Evolutionary conservation across 1,284 basidiomycete genomes (phyloP), one percentile per base, ranked within the genome.

Genomic region (Sanguinoderma infundibulare): DNA sequence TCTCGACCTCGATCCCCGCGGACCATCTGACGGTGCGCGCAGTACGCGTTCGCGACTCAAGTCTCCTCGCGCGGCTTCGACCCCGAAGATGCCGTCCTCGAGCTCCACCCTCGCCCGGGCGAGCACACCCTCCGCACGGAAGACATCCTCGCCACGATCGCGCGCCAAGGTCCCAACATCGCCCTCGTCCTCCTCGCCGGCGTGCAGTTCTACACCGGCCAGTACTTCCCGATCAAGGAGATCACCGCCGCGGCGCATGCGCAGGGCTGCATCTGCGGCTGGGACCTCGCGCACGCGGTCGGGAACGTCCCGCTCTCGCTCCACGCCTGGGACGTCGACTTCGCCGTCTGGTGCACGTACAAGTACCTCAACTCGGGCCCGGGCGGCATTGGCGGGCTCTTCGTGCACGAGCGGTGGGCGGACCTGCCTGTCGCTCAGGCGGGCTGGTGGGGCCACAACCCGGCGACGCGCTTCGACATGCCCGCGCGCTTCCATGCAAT

Each of bases 401-500:
- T 90, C 74, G 82, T 98, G 15, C 95, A 98, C 72, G 87, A 92
- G 64, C 90, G 87, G 71, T 96, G 91, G 90, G 81, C 87, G 64
- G 78, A 82, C 55, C 76, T 77, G 46, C 79, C 67, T 24, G 67
- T 73, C 55, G 20, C n/a, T 3, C 89, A 90, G 61, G 91, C 95
- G 24, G 97, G 98, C 36, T 99, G 97, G 97, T 99, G 96, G 95
- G 97, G 98, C 50, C 95, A 98, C 75, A 87, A 96, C 71, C 83
- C 88, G 24, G 74, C 80, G 60, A 96, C 94, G 39, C 90, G 98
- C 40, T 99, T 99, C 80, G 81, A 87, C 61, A 98, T 98, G 97
- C 90, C 90, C 17, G 81, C 90, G 20, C 79, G 75, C 53, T 99
- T 98, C 77, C 85, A 86, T 40, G 90, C 96, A 3, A 92, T 94